Evolutionary conservation across 2,329 filamentous ascomycete species (phyloP).

Genomic region (Lachnellula hyalina): DNA sequence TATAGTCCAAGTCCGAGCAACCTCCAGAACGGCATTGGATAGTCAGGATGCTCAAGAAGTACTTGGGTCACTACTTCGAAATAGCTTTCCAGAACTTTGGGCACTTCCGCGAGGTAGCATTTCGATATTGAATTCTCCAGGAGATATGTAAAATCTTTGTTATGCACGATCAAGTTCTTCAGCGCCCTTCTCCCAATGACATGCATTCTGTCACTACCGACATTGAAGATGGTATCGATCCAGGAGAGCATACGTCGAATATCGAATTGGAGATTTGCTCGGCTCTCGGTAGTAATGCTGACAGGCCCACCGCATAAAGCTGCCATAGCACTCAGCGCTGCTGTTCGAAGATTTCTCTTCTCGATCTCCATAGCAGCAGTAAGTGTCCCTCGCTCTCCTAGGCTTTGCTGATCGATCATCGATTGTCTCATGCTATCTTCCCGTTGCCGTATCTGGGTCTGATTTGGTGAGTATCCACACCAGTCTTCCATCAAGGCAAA

Average conservation of each 20-base stretch:
- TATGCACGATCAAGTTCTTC: constrained; percentile 84
- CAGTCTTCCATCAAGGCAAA: constrained; percentile 98
- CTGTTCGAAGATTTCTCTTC: constrained; percentile 84
- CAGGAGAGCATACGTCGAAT: constrained; percentile 87
- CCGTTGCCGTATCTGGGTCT: constrained; percentile 70
- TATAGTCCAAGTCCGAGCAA: constrained; percentile 83
- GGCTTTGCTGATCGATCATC: constrained; percentile 69
- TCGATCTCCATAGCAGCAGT: constrained; percentile 95
- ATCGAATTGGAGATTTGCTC: constrained; percentile 84
- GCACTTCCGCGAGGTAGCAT: constrained; percentile 76
- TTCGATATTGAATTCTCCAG: constrained; percentile 85
- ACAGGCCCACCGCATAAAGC: constrained; percentile 82
- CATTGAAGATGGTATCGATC: constrained; percentile 93
- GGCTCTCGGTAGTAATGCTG: constrained; percentile 81
- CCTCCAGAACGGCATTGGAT: constrained; percentile 84
- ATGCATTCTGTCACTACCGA: constrained; percentile 86
- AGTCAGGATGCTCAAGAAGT: constrained; percentile 74
- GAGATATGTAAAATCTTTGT: constrained; percentile 78
- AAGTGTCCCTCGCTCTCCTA: constrained; percentile 69
- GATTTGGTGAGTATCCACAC: constrained; percentile 95
- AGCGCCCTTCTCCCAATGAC: constrained; percentile 82
- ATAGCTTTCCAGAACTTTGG: constrained; percentile 89
- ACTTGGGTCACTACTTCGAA: constrained; percentile 90
- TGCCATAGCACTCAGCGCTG: constrained; percentile 92
- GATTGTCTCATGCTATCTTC: constrained; percentile 86